Evolutionary conservation across 2,329 filamentous ascomycete genomes (phyloP), one percentile per base, ranked within the genome.

Genomic region (Cucurbitaria berberidis): DNA sequence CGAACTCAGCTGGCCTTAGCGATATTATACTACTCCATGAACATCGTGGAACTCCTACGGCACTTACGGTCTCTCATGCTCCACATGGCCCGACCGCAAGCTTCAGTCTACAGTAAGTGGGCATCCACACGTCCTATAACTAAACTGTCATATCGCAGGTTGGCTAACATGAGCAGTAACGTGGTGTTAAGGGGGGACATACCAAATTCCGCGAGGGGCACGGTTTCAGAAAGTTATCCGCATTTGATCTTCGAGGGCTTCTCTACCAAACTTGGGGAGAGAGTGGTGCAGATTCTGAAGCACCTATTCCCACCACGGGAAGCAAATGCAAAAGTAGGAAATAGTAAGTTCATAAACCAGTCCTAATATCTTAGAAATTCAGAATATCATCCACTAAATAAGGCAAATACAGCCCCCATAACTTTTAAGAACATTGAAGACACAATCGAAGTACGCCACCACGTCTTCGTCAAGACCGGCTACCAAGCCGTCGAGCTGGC

Each of bases 211-310:
- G 86, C 91, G 8, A 85, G 90, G 52, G 95, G 95, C 42, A 96
- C 92, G 1, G 91, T 97, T 42, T 91, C 87, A 57, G 95, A 99
- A 77, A 89, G 87, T 32, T 99, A 97, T 67, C 95, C 95, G 0
- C 93, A 98, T 69, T 81, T 99, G 2, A 90, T 99, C 58, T 98
- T 99, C 67, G 95, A 99, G 68, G 92, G 92, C 2, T 98, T 99
- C 77, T 89, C 84, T 5, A 91, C 89, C 5, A 84, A 84, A 29
- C 80, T 98, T 5, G 95, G 95, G 48, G 83, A 87, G 66, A 85
- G 95, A 16, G 87, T 97, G 15, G 89, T 92, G 45, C 93, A 96
- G 74, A 90, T 98, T 13, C 76, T 99, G 36, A 96, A 98, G 76
- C 93, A 99, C 65, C 79, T 97, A 2, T 99, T 97, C 69, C 95